phyloP scores from a whole-genome alignment of 352 stramenopile species.

The Phytophthora capsici region DNA sequence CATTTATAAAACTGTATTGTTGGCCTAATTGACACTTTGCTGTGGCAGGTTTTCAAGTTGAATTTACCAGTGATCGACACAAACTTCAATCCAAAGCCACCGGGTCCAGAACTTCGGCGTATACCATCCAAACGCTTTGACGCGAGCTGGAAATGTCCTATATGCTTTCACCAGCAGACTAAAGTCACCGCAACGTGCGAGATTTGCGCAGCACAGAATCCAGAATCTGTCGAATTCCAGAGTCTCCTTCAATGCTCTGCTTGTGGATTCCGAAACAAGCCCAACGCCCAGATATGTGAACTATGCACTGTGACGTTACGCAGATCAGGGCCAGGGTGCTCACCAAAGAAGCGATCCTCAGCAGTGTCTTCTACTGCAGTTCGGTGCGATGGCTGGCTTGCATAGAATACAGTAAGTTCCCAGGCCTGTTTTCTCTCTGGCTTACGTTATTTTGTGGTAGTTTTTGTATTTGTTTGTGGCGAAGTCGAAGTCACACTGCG shows the following conservation, averaged over 20 bases:
- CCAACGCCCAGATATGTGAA: constrained; percentile 51
- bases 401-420: constrained; percentile 4
- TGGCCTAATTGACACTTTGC: constrained; percentile 9
- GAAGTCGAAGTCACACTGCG: constrained; percentile 82
- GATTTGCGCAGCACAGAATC: constrained; percentile 80
- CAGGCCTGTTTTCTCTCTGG: not conserved
- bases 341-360: constrained; percentile 25
- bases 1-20: not conserved
- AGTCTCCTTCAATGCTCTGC: constrained; percentile 64
- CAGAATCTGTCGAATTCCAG: constrained; percentile 55
- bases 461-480: constrained; percentile 83
- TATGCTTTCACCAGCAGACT: constrained; percentile 80
- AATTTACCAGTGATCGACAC: constrained; percentile 38
- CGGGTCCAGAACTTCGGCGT: constrained; percentile 8
- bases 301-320: constrained; percentile 58
- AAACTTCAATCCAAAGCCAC: constrained; percentile 22
- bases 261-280: constrained; percentile 73
- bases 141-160: constrained; percentile 59
- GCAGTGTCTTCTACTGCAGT: constrained; percentile 1
- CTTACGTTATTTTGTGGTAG: constrained; percentile 50
- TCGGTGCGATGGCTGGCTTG: constrained; percentile 25
- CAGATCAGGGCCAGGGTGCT: constrained; percentile 10
- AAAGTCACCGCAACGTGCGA: constrained; percentile 54
- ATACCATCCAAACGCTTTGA: constrained; percentile 15
- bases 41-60: constrained; percentile 24